Percentiles rank a stretch among this genome's conserved stretches.
These are phyloP conservation scores for Citrus australasica DNA, from an alignment of 345 rosid species.

Conservation along the genomic window DNA sequence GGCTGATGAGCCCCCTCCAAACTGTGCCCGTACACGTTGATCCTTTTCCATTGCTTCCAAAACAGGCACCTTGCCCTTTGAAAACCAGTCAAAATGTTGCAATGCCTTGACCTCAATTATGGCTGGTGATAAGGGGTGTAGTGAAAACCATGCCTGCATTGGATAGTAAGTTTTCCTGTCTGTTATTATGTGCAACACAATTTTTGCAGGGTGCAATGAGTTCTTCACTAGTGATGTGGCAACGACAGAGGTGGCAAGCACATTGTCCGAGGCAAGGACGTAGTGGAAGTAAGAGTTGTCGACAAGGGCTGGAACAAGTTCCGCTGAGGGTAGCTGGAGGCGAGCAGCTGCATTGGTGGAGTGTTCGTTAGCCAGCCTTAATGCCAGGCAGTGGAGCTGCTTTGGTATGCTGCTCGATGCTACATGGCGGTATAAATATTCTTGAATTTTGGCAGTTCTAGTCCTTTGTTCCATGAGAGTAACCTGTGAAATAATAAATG, in stretches of 20 bases:
- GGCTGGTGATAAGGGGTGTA: conserved; percentile 81
- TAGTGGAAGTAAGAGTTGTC: conserved; percentile 79
- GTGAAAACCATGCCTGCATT: conserved; percentile 98
- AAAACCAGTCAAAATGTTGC: conserved; percentile 97
- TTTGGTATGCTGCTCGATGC: conserved; percentile 97
- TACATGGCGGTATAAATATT: conserved; percentile 82
- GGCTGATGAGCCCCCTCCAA: conserved; percentile 93
- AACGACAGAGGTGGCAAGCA: conserved; percentile 90
- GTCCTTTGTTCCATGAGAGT: conserved; percentile 83
- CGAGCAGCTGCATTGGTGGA: conserved; percentile 91
- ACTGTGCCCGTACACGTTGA: conserved; percentile 75
- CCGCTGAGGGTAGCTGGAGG: conserved; percentile 82
- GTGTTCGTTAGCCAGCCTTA: conserved; percentile 82
- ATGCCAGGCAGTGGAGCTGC: conserved; percentile 83
- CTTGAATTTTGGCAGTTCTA: conserved; percentile 88
- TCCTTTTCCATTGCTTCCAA: conserved; percentile 98
- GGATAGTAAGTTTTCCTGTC: conserved; percentile 91
- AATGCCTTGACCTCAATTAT: conserved; percentile 88
- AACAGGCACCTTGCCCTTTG: conserved; percentile 93
- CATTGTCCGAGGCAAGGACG: conserved; percentile 89
- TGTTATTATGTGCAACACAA: conserved; percentile 85
- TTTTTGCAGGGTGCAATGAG: conserved; percentile 56
- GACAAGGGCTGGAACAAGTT: conserved; percentile 79
- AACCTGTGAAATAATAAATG: conserved; percentile 31
- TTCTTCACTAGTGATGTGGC: conserved; percentile 70